Evolutionary conservation across 345 rosid genomes (phyloP).

Genomic region (Bretschneidera sinensis): DNA sequence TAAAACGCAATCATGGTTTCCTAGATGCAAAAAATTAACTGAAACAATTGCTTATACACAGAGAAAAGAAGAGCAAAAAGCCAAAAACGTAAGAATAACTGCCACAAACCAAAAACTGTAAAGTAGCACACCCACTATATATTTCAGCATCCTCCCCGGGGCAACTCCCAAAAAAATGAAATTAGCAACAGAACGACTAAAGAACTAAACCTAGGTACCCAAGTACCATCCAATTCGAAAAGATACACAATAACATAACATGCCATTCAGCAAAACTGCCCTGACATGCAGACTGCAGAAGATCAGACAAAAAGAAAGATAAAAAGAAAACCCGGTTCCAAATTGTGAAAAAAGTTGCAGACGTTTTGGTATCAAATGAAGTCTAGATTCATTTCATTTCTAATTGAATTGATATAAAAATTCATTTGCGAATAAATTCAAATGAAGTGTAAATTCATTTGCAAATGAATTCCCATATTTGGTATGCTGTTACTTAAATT

Average conservation of each 20-base stretch:
- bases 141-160: no score
- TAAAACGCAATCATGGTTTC: no score
- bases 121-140: not conserved
- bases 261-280: not conserved
- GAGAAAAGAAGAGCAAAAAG: no score
- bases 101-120: not conserved
- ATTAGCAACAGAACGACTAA: not conserved
- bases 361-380: no score
- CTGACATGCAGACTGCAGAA: not conserved
- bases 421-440: no score
- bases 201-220: not conserved
- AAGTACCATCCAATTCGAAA: not conserved
- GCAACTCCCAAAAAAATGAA: not conserved
- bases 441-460: no score
- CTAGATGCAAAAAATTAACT: not conserved
- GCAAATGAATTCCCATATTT: no score
- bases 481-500: no score
- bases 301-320: not conserved
- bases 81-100: not conserved
- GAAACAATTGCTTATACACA: not conserved
- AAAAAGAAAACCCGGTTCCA: not conserved
- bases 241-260: no score
- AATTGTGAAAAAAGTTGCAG: not conserved
- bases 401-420: no score
- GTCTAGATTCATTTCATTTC: no score